Base-by-base conservation (phyloP, 371 early-diverging fungal genomes). In the Mucor circinelloides region DNA sequence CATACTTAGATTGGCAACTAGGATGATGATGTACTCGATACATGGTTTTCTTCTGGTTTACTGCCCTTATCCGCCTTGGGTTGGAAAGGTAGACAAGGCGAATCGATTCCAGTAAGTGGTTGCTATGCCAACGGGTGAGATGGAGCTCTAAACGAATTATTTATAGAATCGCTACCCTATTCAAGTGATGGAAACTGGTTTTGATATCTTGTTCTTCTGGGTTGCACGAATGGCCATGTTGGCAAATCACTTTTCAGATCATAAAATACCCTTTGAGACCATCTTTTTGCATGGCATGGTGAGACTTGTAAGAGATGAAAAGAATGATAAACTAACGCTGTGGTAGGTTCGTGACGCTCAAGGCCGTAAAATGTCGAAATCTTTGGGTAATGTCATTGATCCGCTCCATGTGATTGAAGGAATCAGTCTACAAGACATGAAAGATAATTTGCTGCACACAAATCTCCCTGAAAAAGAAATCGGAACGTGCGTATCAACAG, bases 171-270 rank as follows among this genome's bases (percentile, higher is more conserved):
- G 85, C 69, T 98, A 94, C 77, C 98, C 99, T 21, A 91, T 93
- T 60, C 82, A 91, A 25, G 69, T 99, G 10, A 87, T 99, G 73
- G 99, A 99, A 79, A 99, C 99, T 27, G 99, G 99, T 0, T 90
- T 87, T 69, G 99, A 99, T 82, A 99, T 99, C 74, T 78, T 99
- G 56, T 99, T 99, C 85, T 99, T 99, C 77, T 99, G 99, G 99
- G 98, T 99, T 12, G 98, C 99, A 9, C 88, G 99, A 58, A 99
- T 99, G 99, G 95, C 95, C 4, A 99, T 99, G 99, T 77, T 99
- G 58, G 90, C 96, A 63, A 89, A 94, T 38, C 89, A 97, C 70
- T 88, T 99, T 64, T 87, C 95, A 3, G 91, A 89, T 9, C 71
- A 87, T 3, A 77, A 85, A 12, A 97, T 99, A 0, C 69, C 73